Percentiles rank a stretch among this genome's conserved stretches.
These are phyloP conservation scores for Nothopassalora personata DNA, from an alignment of 2,329 filamentous ascomycete species.

Conservation along the genomic window DNA sequence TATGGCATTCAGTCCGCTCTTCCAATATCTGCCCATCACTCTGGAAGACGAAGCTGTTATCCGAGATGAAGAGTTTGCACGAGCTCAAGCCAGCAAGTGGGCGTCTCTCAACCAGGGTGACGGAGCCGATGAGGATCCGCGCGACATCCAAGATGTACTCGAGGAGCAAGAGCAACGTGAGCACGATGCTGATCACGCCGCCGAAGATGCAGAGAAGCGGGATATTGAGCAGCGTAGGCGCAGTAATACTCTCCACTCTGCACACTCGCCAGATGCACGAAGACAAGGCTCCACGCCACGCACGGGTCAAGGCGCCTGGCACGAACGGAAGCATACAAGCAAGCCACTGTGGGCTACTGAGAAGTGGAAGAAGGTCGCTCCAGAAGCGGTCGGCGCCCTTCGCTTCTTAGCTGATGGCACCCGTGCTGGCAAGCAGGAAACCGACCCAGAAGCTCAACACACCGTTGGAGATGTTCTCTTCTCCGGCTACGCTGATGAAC, in stretches of 20 bases:
- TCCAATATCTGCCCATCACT: slow-evolving; percentile 86
- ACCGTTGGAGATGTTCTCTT: slow-evolving; percentile 75
- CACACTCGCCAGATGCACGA: slow-evolving; percentile 1
- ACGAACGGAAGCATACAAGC: slow-evolving; percentile 5
- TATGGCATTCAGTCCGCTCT: slow-evolving; percentile 73
- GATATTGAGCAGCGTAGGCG: slow-evolving; percentile 36
- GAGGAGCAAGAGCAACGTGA: slow-evolving; percentile 14
- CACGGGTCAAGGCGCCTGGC: slow-evolving; percentile 10
- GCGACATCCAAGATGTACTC: slow-evolving; percentile 24
- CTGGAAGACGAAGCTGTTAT: slow-evolving; percentile 90
- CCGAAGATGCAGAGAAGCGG: slow-evolving; percentile 9
- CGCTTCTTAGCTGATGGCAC: slow-evolving; percentile 23
- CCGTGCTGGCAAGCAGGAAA: slow-evolving; percentile 1
- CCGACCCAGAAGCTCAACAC: slow-evolving; percentile 56
- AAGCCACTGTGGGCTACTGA: slow-evolving; percentile 14
- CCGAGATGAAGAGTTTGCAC: slow-evolving; percentile 83
- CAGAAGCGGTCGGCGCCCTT: slow-evolving; percentile 20
- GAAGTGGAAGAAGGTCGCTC: slow-evolving; percentile 17
- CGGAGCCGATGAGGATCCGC: slow-evolving; percentile 23
- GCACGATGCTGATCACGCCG: slow-evolving; percentile 33
- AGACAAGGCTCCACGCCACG: neutral
- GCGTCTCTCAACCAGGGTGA: slow-evolving; percentile 21
- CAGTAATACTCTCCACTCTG: neutral
- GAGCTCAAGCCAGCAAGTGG: slow-evolving; percentile 49
- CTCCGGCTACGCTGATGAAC: slow-evolving; percentile 81